Evolutionary conservation across 495 filamentous ascomycete genomes (phyloP).

Genomic region (Aspergillus affinis): DNA sequence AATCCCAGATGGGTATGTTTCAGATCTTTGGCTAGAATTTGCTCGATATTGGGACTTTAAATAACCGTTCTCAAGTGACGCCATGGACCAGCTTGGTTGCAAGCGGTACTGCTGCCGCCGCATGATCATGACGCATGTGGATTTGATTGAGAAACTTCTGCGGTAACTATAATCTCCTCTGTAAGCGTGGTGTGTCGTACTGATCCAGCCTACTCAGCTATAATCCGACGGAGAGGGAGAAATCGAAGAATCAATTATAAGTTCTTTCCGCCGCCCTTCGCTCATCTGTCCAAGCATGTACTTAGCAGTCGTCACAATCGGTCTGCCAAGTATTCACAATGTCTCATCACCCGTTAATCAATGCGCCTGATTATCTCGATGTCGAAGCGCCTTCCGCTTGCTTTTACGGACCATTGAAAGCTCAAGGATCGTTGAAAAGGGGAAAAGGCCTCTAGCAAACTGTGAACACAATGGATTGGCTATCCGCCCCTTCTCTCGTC

Average conservation of each 20-base stretch:
- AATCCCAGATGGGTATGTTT: slow-evolving; percentile 68
- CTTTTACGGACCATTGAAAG: not conserved
- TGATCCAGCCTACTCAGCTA: slow-evolving; percentile 19
- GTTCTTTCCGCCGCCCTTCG: not conserved
- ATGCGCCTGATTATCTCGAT: not conserved
- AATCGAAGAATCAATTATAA: slow-evolving; percentile 36
- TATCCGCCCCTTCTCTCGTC: not conserved
- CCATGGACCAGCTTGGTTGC: slow-evolving; percentile 90
- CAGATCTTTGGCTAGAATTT: not conserved
- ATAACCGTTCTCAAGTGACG: slow-evolving; percentile 58
- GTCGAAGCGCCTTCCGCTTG: not conserved
- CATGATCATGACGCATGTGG: slow-evolving; percentile 99
- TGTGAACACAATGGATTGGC: not conserved
- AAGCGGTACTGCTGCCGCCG: slow-evolving; percentile 96
- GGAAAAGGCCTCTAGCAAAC: not conserved
- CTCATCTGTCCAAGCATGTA: not conserved
- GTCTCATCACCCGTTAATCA: not conserved
- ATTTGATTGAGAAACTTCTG: slow-evolving; percentile 96
- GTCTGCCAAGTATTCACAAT: not conserved
- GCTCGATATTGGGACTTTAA: not conserved
- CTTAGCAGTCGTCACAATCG: not conserved
- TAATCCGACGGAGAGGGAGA: slow-evolving; percentile 37
- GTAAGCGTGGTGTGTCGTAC: not conserved
- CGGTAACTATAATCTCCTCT: slow-evolving; percentile 57
- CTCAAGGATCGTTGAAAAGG: not conserved